These are phyloP conservation scores for Naganishia vaughanmartiniae DNA, from an alignment of 768 basidiomycete species.

Conservation along the genomic window DNA sequence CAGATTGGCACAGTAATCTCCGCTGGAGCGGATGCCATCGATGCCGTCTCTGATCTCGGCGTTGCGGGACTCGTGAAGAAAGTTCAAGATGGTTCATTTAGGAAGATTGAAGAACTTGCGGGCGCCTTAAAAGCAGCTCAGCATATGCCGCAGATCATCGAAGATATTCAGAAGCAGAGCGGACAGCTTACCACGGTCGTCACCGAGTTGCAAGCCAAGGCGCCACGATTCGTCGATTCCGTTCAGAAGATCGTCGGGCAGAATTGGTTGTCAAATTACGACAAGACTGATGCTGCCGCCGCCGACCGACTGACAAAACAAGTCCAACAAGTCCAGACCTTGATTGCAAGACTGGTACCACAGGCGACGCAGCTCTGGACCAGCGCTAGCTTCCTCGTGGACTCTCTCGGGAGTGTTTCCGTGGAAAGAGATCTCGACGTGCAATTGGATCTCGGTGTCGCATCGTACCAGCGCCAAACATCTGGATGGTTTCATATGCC, in stretches of 20 bases:
- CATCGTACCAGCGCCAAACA: background rate
- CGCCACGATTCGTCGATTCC: conserved; percentile 6
- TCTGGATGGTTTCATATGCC: background rate
- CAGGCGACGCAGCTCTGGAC: background rate
- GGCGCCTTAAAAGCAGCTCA: conserved; percentile 2
- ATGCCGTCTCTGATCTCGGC: conserved; percentile 12
- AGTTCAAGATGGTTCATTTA: background rate
- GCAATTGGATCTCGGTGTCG: background rate
- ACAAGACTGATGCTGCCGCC: background rate
- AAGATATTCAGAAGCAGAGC: background rate
- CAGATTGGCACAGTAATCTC: background rate
- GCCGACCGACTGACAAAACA: background rate
- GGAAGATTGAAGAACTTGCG: background rate
- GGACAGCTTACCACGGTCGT: background rate
- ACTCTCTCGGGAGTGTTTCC: background rate
- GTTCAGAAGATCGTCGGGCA: background rate
- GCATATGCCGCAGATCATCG: conserved; percentile 7
- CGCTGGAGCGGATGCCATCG: background rate
- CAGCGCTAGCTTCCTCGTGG: background rate
- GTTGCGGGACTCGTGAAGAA: background rate
- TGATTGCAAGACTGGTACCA: background rate
- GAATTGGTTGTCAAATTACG: conserved; percentile 7
- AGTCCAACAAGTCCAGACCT: background rate
- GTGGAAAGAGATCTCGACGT: background rate
- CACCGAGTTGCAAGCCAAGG: background rate